phyloP scores from a whole-genome alignment of 2,329 filamentous ascomycete species.

The Colletotrichum falcatum region DNA sequence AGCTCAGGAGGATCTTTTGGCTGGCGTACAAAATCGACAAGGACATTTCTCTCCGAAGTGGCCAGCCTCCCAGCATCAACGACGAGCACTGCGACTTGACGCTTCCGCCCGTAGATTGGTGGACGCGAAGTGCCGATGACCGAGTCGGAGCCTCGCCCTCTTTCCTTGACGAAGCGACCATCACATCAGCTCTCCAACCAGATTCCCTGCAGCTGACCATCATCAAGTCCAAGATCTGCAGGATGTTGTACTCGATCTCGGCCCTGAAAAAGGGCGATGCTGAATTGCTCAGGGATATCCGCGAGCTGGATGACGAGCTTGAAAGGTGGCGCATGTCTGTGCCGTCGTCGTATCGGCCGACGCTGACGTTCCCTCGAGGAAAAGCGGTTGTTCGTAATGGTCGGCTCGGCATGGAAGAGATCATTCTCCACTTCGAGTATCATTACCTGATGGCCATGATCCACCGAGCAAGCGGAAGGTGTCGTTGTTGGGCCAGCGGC shows the following conservation, averaged over 20 bases:
- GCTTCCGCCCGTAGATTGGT: conserved; percentile 54
- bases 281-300: conserved; percentile 65
- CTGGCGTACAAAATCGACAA: conserved; percentile 67
- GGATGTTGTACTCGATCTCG: conserved; percentile 61
- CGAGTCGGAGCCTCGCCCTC: conserved; percentile 35
- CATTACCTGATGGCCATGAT: conserved; percentile 67
- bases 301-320: conserved; percentile 67
- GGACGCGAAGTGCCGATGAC: conserved; percentile 42
- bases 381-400: conserved; percentile 41
- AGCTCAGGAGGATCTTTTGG: conserved; percentile 63
- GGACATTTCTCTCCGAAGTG: conserved; percentile 65
- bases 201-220: conserved; percentile 62
- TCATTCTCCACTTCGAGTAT: conserved; percentile 66
- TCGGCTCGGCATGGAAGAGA: conserved; percentile 58
- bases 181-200: conserved; percentile 51
- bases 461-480: conserved; percentile 66
- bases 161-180: conserved; percentile 26
- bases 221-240: conserved; percentile 64
- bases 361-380: conserved; percentile 56
- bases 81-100: conserved; percentile 66
- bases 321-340: conserved; percentile 66
- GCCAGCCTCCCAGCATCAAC: conserved; percentile 62
- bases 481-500: conserved; percentile 54
- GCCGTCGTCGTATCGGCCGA: conserved; percentile 58
- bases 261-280: conserved; percentile 64